Percentiles rank a stretch among this genome's conserved stretches.
phyloP scores from a whole-genome alignment of 257 asterid genomes.

The Capsicum rhomboideum region DNA sequence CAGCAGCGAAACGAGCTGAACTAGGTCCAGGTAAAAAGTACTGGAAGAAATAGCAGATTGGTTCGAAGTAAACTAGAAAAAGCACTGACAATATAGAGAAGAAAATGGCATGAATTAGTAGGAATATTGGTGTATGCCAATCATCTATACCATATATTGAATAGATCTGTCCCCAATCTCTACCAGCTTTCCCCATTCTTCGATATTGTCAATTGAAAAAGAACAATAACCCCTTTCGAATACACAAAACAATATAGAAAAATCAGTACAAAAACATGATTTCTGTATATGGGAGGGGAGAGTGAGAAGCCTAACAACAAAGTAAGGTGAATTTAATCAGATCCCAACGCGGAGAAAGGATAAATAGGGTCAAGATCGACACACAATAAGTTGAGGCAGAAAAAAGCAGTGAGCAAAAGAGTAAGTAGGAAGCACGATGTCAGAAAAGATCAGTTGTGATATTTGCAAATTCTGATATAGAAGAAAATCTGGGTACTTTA shows the following conservation, averaged over 20 bases:
- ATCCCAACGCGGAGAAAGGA: too few species aligned
- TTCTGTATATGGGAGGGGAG: too few species aligned
- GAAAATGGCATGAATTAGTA: slow-evolving; percentile 51
- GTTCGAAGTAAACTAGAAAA: slow-evolving; percentile 77
- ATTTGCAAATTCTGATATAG: slow-evolving; percentile 10
- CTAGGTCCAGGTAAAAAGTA: slow-evolving; percentile 59
- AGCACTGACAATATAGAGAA: slow-evolving; percentile 54
- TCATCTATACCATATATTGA: slow-evolving; percentile 89
- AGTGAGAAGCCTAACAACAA: too few species aligned
- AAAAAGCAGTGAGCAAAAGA: neutral
- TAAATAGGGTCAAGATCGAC: too few species aligned
- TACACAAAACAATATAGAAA: too few species aligned
- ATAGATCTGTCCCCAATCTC: slow-evolving; percentile 98
- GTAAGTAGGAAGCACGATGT: neutral
- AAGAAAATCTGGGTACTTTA: neutral
- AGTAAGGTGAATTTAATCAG: too few species aligned
- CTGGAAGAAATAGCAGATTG: slow-evolving; percentile 45
- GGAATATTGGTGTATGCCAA: slow-evolving; percentile 80
- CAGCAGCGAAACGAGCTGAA: slow-evolving; percentile 70
- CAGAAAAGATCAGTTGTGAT: neutral
- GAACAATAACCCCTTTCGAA: too few species aligned
- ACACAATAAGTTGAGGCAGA: too few species aligned
- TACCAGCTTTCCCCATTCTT: slow-evolving; percentile 54
- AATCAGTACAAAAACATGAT: too few species aligned
- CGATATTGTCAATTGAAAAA: too few species aligned